phyloP scores from a whole-genome alignment of 208 protist genomes.

The Leishmania mexicana region DNA sequence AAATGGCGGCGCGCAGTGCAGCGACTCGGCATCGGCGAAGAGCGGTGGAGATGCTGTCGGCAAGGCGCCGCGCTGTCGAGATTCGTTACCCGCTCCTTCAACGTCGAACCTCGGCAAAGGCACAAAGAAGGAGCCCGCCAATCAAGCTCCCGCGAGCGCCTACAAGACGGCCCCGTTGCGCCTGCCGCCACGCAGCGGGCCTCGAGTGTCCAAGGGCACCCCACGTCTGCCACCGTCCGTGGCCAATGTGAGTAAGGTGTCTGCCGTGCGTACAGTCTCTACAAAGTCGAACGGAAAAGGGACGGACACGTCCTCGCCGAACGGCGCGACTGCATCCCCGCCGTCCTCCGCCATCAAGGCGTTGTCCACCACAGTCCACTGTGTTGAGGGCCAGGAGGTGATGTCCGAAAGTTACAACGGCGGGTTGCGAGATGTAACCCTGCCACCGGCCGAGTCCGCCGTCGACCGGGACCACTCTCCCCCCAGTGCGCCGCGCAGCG shows the following conservation, averaged over 20 bases:
- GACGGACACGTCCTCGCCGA: not conserved
- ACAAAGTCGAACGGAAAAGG: not conserved
- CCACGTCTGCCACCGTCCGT: not conserved
- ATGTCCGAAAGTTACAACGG: not conserved
- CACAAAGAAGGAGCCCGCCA: not conserved
- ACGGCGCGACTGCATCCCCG: not conserved
- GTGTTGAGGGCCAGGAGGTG: slow-evolving; percentile 10
- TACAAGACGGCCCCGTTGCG: slow-evolving; percentile 1
- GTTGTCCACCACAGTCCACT: slow-evolving; percentile 9
- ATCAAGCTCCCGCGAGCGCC: not conserved
- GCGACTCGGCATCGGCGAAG: not conserved
- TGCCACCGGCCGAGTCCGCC: not conserved
- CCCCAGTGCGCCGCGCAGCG: slow-evolving; percentile 11
- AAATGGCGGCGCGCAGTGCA: not conserved
- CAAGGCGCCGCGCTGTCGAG: not conserved
- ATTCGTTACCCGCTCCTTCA: not conserved
- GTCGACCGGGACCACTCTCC: slow-evolving; percentile 3
- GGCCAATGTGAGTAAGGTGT: not conserved
- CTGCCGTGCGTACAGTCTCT: not conserved
- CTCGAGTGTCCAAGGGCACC: not conserved
- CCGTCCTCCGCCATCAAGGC: not conserved
- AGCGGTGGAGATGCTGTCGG: not conserved
- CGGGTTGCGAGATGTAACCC: not conserved
- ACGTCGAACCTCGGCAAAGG: not conserved
- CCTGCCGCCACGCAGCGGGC: slow-evolving; percentile 10